Evolutionary conservation across 306 rosid genomes (phyloP), one percentile per base, ranked within the genome.

Genomic region (Prunus armeniaca): DNA sequence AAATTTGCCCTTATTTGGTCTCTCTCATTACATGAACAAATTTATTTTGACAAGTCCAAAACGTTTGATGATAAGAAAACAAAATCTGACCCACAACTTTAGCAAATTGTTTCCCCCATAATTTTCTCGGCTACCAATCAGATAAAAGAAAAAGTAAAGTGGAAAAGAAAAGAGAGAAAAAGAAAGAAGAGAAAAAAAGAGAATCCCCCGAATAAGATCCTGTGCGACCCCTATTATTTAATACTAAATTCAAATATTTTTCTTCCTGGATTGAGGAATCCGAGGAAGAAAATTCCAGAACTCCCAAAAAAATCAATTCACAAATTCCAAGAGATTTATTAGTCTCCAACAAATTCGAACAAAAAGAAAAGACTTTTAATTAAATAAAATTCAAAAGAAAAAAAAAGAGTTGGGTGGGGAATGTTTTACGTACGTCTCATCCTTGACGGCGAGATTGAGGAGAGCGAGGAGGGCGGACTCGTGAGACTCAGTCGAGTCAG

Each of bases 391-490:
- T 1, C 43, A 7, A 38, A 62, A 14, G 41, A 56, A 30, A 14
- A 22, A 9, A 28, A 19, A 38, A 41, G 13, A 12, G 49, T 24
- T 12, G 38, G 62, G 30, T n/a, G 69, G 41, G 65, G 55, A 27
- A 38, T 27, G 30, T 67, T 46, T 27, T n/a, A 50, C 51, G 20
- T 88, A 95, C 98, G 87, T 89, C 75, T 95, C 97, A 70, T 95
- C 97, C 64, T 93, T 89, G 74, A 95, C 98, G 83, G 98, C 98
- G 70, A 95, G 98, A 77, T 95, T 95, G 73, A 95, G 97, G 79
- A 95, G 87, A 9, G 98, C 97, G 60, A 92, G 96, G 19, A 95
- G 93, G 22, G 97, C 95, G 1, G 93, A 72, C 76, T 95, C 96
- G 41, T 81, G 88, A 2, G 87, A 81, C 65, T 88, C 97, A 63